Evolutionary conservation across 805 yeast genomes (phyloP).

Genomic region (Candida saitoana): DNA sequence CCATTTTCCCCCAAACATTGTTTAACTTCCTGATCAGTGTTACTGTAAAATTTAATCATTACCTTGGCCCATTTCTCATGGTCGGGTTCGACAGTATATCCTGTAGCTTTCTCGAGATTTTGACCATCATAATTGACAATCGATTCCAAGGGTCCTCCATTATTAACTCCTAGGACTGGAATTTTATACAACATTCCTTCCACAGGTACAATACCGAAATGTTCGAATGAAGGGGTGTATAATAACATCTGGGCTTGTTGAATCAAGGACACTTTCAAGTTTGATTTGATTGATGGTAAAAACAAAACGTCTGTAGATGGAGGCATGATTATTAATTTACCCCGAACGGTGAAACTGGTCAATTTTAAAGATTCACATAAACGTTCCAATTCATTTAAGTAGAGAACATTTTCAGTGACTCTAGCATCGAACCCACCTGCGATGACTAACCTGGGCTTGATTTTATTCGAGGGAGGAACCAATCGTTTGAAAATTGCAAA

Average conservation of each 20-base stretch:
- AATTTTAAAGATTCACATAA: conserved; percentile 46
- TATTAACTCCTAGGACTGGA: conserved; percentile 80
- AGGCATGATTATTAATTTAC: conserved; percentile 32
- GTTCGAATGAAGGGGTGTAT: conserved; percentile 90
- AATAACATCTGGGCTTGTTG: conserved; percentile 55
- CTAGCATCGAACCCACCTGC: conserved; percentile 90
- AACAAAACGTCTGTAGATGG: conserved; percentile 54
- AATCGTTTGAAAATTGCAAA: conserved; percentile 44
- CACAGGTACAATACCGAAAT: conserved; percentile 95
- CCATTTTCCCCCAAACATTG: conserved; percentile 33
- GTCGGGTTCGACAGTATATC: conserved; percentile 53
- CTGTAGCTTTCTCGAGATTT: conserved; percentile 47
- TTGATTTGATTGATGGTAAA: conserved; percentile 72
- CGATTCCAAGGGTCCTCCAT: conserved; percentile 93
- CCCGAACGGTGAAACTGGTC: conserved; percentile 41
- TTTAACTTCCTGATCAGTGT: conserved; percentile 17
- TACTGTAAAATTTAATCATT: conserved; percentile 35
- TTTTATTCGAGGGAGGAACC: conserved; percentile 27
- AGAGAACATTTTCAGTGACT: conserved; percentile 70
- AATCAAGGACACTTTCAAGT: conserved; percentile 59
- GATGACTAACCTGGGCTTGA: conserved; percentile 52
- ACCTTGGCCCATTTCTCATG: conserved; percentile 53
- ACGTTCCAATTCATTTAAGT: conserved; percentile 55
- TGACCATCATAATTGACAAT: conserved; percentile 34
- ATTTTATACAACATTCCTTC: conserved; percentile 86